Evolutionary conservation across 2,329 filamentous ascomycete genomes (phyloP), one percentile per base, ranked within the genome.

Genomic region (Cladosporium sp.): DNA sequence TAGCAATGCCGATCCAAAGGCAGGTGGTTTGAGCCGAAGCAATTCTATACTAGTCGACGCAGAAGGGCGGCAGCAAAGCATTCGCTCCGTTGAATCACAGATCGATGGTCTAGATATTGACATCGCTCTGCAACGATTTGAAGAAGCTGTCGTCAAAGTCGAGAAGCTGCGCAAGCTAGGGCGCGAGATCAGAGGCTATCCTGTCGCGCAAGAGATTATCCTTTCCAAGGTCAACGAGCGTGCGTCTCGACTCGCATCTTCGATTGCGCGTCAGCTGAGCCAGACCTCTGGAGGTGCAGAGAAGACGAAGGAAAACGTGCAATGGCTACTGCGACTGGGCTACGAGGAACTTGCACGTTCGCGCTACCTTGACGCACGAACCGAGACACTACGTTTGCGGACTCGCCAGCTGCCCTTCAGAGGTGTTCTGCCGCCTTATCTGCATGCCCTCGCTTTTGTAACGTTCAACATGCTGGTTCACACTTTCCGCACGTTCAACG

Each of bases 101-200:
- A 89, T 99, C 72, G 94, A 99, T 69, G 91, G 96, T 68, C 83
- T 99, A 5, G 94, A 99, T 68, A 97, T 97, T 66, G 88, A 96
- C 66, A 92, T 99, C 67, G 93, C 94, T 0, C 80, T 97, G 51
- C 93, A 97, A 70, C 83, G 84, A 40, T 94, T 96, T 63, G 91
- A 97, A 66, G 83, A 87, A 19, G 89, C 94, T 0, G 94, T 97
- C 0, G 80, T 82, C 4, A 84, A 87, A 28, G 88, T 97, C 1
- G 94, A 97, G 73, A 91, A 90, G 68, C 80, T 99, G 37, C 89
- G 92, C 65, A 83, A 83, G 44, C 80, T 97, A 22, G 89, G 89
- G 0, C 85, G 88, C 60, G 85, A 87, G 1, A 82, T 97, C 35
- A 93, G 92, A 74, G 89, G 88, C 68, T 97, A 97, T 66, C 79